These are phyloP conservation scores for Annona cherimola DNA, from an alignment of 164 flowering plant species.

Conservation along the genomic window DNA sequence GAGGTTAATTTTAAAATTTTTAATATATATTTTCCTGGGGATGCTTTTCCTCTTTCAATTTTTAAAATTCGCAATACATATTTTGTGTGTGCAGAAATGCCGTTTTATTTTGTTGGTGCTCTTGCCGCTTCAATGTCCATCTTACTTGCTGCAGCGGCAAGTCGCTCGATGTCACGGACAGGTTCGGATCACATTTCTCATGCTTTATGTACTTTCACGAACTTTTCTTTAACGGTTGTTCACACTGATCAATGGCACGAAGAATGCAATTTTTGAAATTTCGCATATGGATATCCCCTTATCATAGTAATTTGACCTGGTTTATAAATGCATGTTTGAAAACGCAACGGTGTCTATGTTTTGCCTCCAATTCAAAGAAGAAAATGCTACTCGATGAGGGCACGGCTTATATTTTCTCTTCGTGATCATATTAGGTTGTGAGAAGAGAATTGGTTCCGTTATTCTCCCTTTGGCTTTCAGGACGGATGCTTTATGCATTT, in stretches of 20 bases:
- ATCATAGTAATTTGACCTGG: too few species aligned
- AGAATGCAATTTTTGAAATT: too few species aligned
- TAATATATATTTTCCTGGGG: not conserved
- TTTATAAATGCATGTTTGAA: too few species aligned
- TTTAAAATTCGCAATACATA: not conserved
- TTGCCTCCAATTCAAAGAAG: too few species aligned
- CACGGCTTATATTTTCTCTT: too few species aligned
- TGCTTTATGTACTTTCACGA: not conserved
- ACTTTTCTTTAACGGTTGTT: not conserved
- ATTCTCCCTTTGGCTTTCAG: too few species aligned
- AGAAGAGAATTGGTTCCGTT: too few species aligned
- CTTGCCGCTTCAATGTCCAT: slow-evolving; percentile 46
- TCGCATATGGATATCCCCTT: too few species aligned
- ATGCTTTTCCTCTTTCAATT: not conserved
- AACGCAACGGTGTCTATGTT: too few species aligned
- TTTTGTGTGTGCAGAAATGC: slow-evolving; percentile 26
- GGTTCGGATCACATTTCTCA: slow-evolving; percentile 19
- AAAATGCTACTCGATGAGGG: too few species aligned
- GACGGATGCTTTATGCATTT: too few species aligned
- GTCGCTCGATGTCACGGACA: slow-evolving; percentile 39
- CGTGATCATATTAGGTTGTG: too few species aligned
- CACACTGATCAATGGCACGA: not conserved
- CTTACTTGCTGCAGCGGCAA: slow-evolving; percentile 40
- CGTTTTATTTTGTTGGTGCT: slow-evolving; percentile 26
- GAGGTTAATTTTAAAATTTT: slow-evolving; percentile 11